These are phyloP conservation scores for Penicillium sp. DNA, from an alignment of 2,329 filamentous ascomycete species.

Conservation along the genomic window DNA sequence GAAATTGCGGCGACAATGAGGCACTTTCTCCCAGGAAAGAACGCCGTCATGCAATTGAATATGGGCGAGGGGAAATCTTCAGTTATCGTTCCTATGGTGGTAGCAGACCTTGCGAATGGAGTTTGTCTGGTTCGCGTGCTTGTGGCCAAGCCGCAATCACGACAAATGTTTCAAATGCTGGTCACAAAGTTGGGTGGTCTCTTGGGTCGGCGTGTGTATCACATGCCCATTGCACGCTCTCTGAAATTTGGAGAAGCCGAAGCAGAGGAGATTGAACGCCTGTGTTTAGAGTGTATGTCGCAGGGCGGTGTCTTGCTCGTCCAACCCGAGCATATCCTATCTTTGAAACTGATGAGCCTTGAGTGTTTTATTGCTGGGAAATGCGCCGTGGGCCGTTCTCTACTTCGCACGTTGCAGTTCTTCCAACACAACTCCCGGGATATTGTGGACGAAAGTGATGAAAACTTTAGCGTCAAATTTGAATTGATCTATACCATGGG, in stretches of 20 bases:
- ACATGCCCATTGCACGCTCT: constrained; percentile 50
- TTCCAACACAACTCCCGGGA: constrained; percentile 44
- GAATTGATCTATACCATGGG: constrained; percentile 65
- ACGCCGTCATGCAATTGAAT: constrained; percentile 63
- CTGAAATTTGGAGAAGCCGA: constrained; percentile 36
- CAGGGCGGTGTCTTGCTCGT: constrained; percentile 57
- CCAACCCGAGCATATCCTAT: constrained; percentile 64
- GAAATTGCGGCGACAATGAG: constrained; percentile 59
- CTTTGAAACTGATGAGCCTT: constrained; percentile 61
- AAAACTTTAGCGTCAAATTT: constrained; percentile 60
- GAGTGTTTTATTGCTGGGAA: constrained; percentile 40
- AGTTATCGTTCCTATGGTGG: constrained; percentile 65
- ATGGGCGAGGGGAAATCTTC: constrained; percentile 72
- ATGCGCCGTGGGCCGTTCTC: constrained; percentile 5
- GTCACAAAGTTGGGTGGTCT: constrained; percentile 47
- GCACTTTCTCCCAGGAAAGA: constrained; percentile 37
- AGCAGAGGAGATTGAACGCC: constrained; percentile 36
- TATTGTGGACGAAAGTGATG: constrained; percentile 65
- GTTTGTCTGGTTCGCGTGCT: constrained; percentile 55
- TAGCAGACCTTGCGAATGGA: constrained; percentile 52
- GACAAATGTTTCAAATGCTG: constrained; percentile 54
- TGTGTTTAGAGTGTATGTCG: constrained; percentile 50
- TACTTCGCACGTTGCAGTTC: constrained; percentile 13
- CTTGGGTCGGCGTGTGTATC: constrained; percentile 44
- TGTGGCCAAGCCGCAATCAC: constrained; percentile 59